Conservation (phyloP, 805 yeast genomes). For the Zygosaccharomyces siamensis region DNA sequence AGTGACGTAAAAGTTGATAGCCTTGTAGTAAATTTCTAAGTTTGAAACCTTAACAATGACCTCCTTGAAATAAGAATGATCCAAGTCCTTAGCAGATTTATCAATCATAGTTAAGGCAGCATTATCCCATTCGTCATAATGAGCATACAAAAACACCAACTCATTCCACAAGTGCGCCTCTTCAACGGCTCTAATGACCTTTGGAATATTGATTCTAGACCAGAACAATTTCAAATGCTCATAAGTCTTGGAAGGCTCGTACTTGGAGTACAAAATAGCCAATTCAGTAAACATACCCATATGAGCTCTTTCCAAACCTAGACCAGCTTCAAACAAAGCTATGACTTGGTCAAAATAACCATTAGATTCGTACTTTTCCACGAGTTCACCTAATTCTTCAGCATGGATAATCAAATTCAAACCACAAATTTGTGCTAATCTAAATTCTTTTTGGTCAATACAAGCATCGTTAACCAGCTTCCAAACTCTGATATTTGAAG, state of each 20-base stretch:
- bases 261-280: constrained; percentile 85
- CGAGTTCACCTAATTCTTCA: constrained; percentile 90
- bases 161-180: constrained; percentile 95
- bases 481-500: constrained; percentile 91
- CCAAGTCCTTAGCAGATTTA: constrained; percentile 86
- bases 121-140: constrained; percentile 98
- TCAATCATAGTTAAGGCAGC: constrained; percentile 97
- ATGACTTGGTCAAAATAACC: constrained; percentile 92
- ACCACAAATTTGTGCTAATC: constrained; percentile 98
- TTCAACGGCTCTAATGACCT: constrained; percentile 91
- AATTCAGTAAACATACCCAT: constrained; percentile 99
- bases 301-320: constrained; percentile 96
- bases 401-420: constrained; percentile 95
- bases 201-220: constrained; percentile 97
- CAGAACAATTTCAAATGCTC: constrained; percentile 96
- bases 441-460: constrained; percentile 89
- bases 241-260: constrained; percentile 84
- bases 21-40: constrained; percentile 94
- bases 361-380: constrained; percentile 75
- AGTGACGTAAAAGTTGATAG: constrained; percentile 87
- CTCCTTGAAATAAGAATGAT: constrained; percentile 91
- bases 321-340: constrained; percentile 89
- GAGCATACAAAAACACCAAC: constrained; percentile 91
- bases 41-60: constrained; percentile 91
- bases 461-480: constrained; percentile 96